A percentile compares a stretch with the other conserved stretches of the same genome.
Evolutionary conservation across 495 filamentous ascomycete species (phyloP).

Genomic region (Penicillium ochrochloron): DNA sequence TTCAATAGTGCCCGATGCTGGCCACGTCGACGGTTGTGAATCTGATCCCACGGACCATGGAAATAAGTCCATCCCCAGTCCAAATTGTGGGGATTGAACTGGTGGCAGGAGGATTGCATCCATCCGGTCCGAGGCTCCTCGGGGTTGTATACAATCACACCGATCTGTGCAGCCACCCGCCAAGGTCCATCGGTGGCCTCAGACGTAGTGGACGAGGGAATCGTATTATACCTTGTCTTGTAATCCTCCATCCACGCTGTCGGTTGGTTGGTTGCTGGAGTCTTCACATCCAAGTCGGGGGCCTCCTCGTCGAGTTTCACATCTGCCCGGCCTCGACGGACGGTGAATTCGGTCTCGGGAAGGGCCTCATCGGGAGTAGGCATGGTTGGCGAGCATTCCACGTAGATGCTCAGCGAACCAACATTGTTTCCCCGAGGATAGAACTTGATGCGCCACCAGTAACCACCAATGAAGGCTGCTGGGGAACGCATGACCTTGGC

Average conservation of each 20-base stretch:
- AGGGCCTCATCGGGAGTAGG: conserved; percentile 44
- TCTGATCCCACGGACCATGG: conserved; percentile 63
- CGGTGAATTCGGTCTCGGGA: conserved; percentile 46
- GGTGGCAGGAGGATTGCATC: conserved; percentile 61
- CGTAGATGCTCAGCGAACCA: conserved; percentile 63
- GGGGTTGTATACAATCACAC: conserved; percentile 69
- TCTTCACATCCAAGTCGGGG: conserved; percentile 39
- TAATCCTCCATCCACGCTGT: conserved; percentile 41
- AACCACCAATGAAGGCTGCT: conserved; percentile 60
- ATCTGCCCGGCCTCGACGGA: conserved; percentile 42
- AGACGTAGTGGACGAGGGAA: conserved; percentile 16
- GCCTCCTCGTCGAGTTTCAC: conserved; percentile 30
- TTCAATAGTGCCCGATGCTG: conserved; percentile 66
- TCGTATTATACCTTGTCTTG: conserved; percentile 36
- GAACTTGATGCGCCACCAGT: conserved; percentile 73
- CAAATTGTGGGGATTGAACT: conserved; percentile 60
- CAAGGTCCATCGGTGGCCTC: conserved; percentile 32
- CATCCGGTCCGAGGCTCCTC: conserved; percentile 64
- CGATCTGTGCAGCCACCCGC: conserved; percentile 64
- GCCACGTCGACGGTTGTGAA: conserved; percentile 59
- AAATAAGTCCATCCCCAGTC: conserved; percentile 75
- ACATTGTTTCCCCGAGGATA: conserved; percentile 69
- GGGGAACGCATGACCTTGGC: conserved; percentile 64
- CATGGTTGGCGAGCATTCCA: conserved; percentile 61
- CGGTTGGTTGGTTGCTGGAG: conserved; percentile 33